Conservation (phyloP, 805 yeast species). For the Kazachstania psychrophila region DNA sequence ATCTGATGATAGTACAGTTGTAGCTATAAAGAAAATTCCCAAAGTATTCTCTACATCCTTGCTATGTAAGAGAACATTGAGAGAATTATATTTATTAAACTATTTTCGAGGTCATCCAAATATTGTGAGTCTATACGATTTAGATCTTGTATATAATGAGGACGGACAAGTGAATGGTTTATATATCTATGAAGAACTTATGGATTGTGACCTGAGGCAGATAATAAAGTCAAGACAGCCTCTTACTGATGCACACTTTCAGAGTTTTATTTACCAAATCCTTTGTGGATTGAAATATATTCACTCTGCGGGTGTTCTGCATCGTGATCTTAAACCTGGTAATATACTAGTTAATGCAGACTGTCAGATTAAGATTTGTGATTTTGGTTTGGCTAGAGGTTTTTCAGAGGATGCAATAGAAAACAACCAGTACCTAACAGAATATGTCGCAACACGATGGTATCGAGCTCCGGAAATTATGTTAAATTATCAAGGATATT, state of each 20-base stretch:
- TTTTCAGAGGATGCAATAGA: constrained; percentile 70
- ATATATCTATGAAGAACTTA: constrained; percentile 85
- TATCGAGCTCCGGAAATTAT: constrained; percentile 97
- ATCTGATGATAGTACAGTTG: constrained; percentile 58
- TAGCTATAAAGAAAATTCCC: constrained; percentile 92
- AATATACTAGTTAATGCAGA: constrained; percentile 89
- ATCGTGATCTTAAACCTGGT: constrained; percentile 90
- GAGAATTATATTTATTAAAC: constrained; percentile 80
- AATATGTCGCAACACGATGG: constrained; percentile 97
- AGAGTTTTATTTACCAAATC: constrained; percentile 83
- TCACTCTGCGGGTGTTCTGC: constrained; percentile 85
- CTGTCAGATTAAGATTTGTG: constrained; percentile 92
- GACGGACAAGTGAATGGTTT: constrained; percentile 81
- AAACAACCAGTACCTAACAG: constrained; percentile 86
- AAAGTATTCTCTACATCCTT: constrained; percentile 84
- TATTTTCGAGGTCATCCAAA: constrained; percentile 95
- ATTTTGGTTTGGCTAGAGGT: constrained; percentile 94
- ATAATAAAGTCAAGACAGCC: constrained; percentile 90
- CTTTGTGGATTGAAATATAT: constrained; percentile 83
- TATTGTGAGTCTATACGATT: constrained; percentile 86
- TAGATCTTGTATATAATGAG: constrained; percentile 62
- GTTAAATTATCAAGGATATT: constrained; percentile 85
- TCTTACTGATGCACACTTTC: constrained; percentile 87
- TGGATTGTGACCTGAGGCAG: constrained; percentile 98
- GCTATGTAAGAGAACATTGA: constrained; percentile 77